Evolutionary conservation across 495 filamentous ascomycete species (phyloP), one percentile per base, ranked within the genome.

Genomic region (Ascobolus immersus): DNA sequence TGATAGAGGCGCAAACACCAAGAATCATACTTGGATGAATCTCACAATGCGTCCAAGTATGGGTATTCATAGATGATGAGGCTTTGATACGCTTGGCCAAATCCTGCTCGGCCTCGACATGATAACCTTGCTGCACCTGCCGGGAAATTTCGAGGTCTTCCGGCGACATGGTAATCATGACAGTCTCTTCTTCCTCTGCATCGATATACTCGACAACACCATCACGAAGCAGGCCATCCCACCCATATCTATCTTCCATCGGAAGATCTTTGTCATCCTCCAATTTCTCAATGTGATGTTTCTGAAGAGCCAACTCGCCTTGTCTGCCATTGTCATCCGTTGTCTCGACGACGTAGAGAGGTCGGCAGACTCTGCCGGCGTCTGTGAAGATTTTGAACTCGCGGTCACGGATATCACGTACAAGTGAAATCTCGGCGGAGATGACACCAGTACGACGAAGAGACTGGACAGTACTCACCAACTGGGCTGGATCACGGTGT

Each of bases 351-450:
- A 86, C 79, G 48, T 81, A 94, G 3, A 99, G 55, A 12, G 86
- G 86, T 35, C 86, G 65, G 55, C 80, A 89, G 21, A 99, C 80
- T 49, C 86, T 70, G 8, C 86, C 86, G 26, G 84, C 80, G 52
- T 99, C 86, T 4, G 86, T 92, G 52, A 93, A 92, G 47, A 99
- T 82, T 53, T 91, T 91, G 64, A 99, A 92, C 49, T 94, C 86
- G 22, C 82, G 67, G 45, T 94, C 86, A 48, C 89, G 72, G 38
- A 94, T 91, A 43, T 99, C 86, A 37, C 82, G 64, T 44, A 99
- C 71, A 38, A 99, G 61, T 41, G 79, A 91, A 37, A 93, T 77
- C 56, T 93, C 84, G 45, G 73, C 72, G 1, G 71, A 73, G 38
- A 93, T 77, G 50, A 72, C 61, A 26, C 67, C 67, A 30, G 44